Base-by-base conservation (phyloP, 2,329 filamentous ascomycete species). In the Neofusicoccum umdonicola region DNA sequence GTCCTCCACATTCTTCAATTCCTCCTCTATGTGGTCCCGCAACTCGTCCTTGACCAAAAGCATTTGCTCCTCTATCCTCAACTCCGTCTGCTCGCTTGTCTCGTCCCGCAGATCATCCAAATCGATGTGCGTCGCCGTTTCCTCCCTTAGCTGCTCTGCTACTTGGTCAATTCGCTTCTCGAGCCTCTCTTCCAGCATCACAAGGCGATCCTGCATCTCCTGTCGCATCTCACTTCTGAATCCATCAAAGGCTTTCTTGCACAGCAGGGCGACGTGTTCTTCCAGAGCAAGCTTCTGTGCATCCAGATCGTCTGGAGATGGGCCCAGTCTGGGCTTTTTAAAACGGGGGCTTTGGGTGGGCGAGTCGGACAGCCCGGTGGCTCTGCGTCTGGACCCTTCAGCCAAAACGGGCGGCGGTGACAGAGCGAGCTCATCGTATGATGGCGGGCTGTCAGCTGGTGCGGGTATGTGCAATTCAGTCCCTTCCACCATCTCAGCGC, bases 371-470 rank as follows among this genome's bases (percentile, higher is more conserved):
- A 15, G 27, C 4, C 27, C 27, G 6, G 27, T 7, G 27, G 27
- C 19, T 27, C 52, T 31, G 13, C 15, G 13, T 37, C 42, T 56
- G 12, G 35, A 48, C 22, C 0, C 12, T 17, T 61, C 44, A 9
- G 5, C 34, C 44, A 6, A 22, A 7, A 35, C 19, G 4, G 52
- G 34, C 3, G 62, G 62, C 9, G 62, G 62, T 5, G 62, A 37
- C 15, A 45, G 22, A 3, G n/a, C 44, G 31, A 64, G 42, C 37
- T 64, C 51, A n/a, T 64, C 62, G 17, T 64, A 64, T 2, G 62
- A 58, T 5, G 62, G 62, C 9, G 62, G 62, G 52, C 62, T 64
- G n/a, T 56, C 51, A 17, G 37, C 17, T 13, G 51, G 39, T 2
- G 11, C 22, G 12, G 62, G 51, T 1, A 44, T 9, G 15, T 50